Base-by-base conservation (phyloP, 2,329 filamentous ascomycete genomes). In the Fusarium ambrosium region DNA sequence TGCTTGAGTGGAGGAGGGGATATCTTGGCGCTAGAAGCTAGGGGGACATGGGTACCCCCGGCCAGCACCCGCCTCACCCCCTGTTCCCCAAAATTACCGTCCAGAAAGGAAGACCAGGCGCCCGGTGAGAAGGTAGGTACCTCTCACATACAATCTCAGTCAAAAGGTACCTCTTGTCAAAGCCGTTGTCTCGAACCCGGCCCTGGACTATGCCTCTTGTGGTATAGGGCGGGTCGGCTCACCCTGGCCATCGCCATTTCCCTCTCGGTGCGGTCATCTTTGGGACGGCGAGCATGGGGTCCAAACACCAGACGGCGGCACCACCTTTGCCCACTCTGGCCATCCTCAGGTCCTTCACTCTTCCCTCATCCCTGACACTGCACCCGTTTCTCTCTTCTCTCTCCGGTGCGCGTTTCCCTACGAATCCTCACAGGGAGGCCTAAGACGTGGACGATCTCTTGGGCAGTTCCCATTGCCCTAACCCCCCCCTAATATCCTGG, bases 41-140 rank as follows among this genome's bases (percentile, higher is more conserved):
- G 7, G 43, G 34, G 55, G 70, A 24, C 64, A 66, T 36, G 68
- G 64, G n/a, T 18, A 34, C 62, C 72, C 76, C 39, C 36, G 67
- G 59, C 51, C 72, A 67, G 71, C 72, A 72, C 70, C 76, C 74
- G 76, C 61, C 68, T 22, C 24, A n/a, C 74, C 64, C 79, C 79
- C 68, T 78, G 79, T 78, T 78, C 71, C 74, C 71, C 78, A 78
- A 80, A 71, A 80, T 80, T 81, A 79, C 48, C 48, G 27, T 20
- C 48, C 27, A 53, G 48, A 53, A 29, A 77, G 75, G 64, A 75
- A 58, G 56, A 67, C 71, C 67, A 69, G 62, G 68, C 36, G 66
- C 68, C 64, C 68, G 56, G 62, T 64, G 64, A 60, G 41, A 62
- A 6, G 32, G 6, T 29, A 76, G 61, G 77, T 79, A 79, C 43